Evolutionary conservation across 768 basidiomycete genomes (phyloP).

Genomic region (Kwoniella mangroviensis): DNA sequence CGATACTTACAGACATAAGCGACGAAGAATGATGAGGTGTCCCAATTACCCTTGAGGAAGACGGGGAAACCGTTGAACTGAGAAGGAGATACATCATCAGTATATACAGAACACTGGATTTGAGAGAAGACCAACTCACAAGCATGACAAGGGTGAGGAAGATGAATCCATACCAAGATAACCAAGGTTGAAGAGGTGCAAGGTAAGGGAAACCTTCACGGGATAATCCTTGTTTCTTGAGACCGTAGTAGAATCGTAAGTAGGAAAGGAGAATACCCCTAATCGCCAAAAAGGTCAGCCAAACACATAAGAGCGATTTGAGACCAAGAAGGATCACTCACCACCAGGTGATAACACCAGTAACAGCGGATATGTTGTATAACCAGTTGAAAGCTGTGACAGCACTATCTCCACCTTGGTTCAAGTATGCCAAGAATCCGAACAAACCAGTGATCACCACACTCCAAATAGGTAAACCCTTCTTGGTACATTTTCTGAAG

Average conservation of each 20-base stretch:
- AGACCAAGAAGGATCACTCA: constrained; percentile 6
- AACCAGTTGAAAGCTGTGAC: constrained; percentile 52
- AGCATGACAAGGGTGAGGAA: constrained; percentile 54
- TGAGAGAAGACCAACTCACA: constrained; percentile 17
- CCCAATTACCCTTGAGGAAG: constrained; percentile 59
- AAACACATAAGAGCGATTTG: not conserved
- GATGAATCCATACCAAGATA: constrained; percentile 53
- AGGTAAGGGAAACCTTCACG: constrained; percentile 56
- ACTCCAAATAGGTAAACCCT: constrained; percentile 53
- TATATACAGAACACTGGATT: constrained; percentile 12
- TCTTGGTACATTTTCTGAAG: constrained; percentile 51
- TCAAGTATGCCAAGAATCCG: constrained; percentile 47
- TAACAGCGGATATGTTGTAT: constrained; percentile 56
- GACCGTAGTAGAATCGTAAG: constrained; percentile 54
- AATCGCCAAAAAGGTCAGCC: not conserved
- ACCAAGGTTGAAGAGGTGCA: constrained; percentile 57
- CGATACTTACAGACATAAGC: constrained; percentile 53
- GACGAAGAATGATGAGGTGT: constrained; percentile 54
- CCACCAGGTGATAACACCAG: constrained; percentile 58
- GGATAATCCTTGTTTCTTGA: constrained; percentile 55
- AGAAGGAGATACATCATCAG: constrained; percentile 23
- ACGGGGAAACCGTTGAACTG: constrained; percentile 54
- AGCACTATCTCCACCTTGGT: constrained; percentile 48
- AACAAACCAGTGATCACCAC: constrained; percentile 45
- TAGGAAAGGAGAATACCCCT: constrained; percentile 50